These are phyloP conservation scores for Thalia dealbata DNA, from an alignment of 176 grass and related monocot genomes.

Conservation along the genomic window DNA sequence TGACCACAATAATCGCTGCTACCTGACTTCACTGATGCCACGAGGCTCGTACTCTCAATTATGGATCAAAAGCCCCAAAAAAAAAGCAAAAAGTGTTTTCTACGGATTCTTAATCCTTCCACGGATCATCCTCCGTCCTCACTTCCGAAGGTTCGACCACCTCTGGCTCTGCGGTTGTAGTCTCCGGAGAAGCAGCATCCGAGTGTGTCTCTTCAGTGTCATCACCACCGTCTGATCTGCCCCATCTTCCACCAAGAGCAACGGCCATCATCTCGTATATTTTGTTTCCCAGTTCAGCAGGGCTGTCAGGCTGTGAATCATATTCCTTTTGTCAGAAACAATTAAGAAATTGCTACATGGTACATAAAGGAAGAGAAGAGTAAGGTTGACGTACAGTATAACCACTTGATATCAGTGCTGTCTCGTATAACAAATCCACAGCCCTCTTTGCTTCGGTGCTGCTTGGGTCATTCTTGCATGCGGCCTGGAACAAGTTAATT, in stretches of 20 bases:
- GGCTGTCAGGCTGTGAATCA: slow-evolving; percentile 67
- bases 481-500: slow-evolving; percentile 31
- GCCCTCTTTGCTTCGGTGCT: slow-evolving; percentile 76
- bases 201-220: slow-evolving; percentile 12
- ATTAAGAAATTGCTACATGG: neutral
- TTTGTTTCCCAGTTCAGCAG: slow-evolving; percentile 82
- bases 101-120: slow-evolving; percentile 55
- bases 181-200: slow-evolving; percentile 10
- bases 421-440: slow-evolving; percentile 76
- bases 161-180: slow-evolving; percentile 16
- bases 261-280: slow-evolving; percentile 97
- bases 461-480: slow-evolving; percentile 84
- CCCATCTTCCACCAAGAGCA: slow-evolving; percentile 92
- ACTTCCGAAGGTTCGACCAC: slow-evolving; percentile 79
- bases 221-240: slow-evolving; percentile 23
- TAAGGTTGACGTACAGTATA: slow-evolving; percentile 49
- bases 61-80: too few relatives aligned
- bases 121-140: slow-evolving; percentile 72
- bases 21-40: too few relatives aligned
- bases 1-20: too few relatives aligned
- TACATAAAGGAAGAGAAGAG: neutral
- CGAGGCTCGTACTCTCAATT: too few relatives aligned
- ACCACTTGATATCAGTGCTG: slow-evolving; percentile 95
- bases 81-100: too few relatives aligned
- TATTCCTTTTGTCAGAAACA: neutral